Percentiles rank a stretch among this genome's conserved stretches.
Conservation (phyloP, 352 stramenopile species). For the Globisporangium uncinulatum region DNA sequence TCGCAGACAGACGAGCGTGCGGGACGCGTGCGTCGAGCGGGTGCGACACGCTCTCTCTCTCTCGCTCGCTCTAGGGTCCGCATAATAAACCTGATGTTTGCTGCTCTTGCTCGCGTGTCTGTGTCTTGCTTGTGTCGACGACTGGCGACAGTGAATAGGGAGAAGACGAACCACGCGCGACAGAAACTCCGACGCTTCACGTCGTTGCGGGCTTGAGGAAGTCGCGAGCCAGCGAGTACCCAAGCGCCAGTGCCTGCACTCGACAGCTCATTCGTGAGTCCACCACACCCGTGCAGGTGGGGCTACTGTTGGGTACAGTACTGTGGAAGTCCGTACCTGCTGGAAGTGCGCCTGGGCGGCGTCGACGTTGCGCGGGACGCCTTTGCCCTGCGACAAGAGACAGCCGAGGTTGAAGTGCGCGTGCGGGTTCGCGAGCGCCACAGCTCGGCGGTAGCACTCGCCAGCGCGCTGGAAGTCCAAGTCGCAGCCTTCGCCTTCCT, state of each 20-base stretch:
- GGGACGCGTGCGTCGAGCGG: neutral
- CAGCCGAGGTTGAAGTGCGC: constrained; percentile 79
- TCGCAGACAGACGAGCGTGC: neutral
- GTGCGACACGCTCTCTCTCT: neutral
- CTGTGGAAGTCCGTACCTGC: constrained; percentile 14
- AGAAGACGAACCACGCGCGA: neutral
- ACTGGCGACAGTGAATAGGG: neutral
- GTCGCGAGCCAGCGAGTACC: constrained; percentile 49
- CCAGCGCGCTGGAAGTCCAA: constrained; percentile 54
- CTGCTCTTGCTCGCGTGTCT: neutral
- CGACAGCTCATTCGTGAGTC: neutral
- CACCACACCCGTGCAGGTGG: too few species aligned
- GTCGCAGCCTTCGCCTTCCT: constrained; percentile 72
- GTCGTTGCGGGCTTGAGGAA: constrained; percentile 25
- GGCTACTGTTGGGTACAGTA: too few species aligned
- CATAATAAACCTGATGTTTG: neutral
- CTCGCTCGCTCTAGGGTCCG: neutral
- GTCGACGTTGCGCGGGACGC: constrained; percentile 45
- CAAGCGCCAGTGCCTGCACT: constrained; percentile 38
- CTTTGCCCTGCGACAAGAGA: constrained; percentile 55
- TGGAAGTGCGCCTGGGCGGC: constrained; percentile 60
- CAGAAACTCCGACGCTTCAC: neutral
- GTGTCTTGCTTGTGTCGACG: neutral
- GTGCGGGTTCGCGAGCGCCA: constrained; percentile 39
- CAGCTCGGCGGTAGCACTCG: constrained; percentile 47